Evolutionary conservation across 1,284 basidiomycete genomes (phyloP), one percentile per base, ranked within the genome.

Genomic region (Heterobasidion irregulare): DNA sequence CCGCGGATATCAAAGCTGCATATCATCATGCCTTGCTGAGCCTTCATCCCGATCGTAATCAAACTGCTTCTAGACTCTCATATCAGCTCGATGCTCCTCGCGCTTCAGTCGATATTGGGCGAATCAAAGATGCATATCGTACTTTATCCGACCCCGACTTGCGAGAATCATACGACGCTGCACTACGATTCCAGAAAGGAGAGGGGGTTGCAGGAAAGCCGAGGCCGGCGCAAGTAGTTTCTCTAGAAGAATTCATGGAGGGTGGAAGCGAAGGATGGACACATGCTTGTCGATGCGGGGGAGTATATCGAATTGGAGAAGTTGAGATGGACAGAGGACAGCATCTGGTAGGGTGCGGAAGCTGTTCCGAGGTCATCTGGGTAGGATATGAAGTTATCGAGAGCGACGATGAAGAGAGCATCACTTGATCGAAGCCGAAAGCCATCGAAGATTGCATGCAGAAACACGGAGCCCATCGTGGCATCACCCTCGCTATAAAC

Each of bases 341-440:
- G 46, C 88, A 91, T 67, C 71, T 90, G 10, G 70, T 88, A 8
- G 82, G 76, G 1, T 91, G 89, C 61, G 76, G 70, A 55, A 79
- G 78, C 55, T 91, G 88, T 63, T 91, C 89, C 13, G 89, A 91
- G 67, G 79, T 79, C 5, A 72, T 91, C 2, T 91, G 88, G 85
- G 83, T 82, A 16, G 88, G 89, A 2, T 91, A 89, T 62, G 83
- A 88, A 65, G 61, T 76, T 7, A 70, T 72, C 34, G 76, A 78
- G 8, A 75, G 73, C 33, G 53, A n/a, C 8, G 33, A 36, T n/a
- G 53, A 26, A 26, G 26, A 26, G 26, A 26, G 4, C 4, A 26
- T 4, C 6, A 26, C 26, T 5, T 26, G 26, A 26, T 26, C 4
- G 26, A 26, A 26, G 26, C 26, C 26, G 26, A 26, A 26, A 26